Evolutionary conservation across 129 eudicot species (phyloP).

Genomic region (Mikania micrantha): DNA sequence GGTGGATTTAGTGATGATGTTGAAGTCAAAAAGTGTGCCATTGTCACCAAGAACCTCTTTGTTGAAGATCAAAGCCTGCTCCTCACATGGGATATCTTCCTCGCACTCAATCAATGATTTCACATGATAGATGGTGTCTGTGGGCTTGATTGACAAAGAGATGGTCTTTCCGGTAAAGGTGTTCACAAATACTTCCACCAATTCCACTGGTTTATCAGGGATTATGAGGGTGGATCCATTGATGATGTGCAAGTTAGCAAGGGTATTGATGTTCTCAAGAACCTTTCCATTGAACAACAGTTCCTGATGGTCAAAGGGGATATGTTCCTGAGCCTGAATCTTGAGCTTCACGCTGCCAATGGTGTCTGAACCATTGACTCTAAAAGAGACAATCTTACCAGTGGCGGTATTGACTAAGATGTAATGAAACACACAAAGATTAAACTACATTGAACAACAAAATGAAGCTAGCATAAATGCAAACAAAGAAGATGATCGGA

Average conservation of each 20-base stretch:
- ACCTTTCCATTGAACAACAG: no score
- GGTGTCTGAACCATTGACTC: no score
- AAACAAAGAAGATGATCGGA: no score
- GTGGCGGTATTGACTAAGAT: no score
- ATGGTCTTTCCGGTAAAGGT: neutral
- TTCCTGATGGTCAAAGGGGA: neutral
- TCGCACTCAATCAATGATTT: neutral
- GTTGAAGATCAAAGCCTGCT: constrained; percentile 14
- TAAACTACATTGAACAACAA: no score
- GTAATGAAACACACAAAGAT: no score
- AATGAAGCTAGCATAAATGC: no score
- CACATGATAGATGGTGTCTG: neutral
- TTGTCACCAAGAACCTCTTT: constrained; percentile 16
- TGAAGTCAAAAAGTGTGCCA: neutral
- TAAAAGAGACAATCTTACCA: no score
- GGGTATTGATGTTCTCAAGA: no score
- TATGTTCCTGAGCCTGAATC: neutral
- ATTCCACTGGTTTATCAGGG: neutral
- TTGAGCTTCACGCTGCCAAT: no score
- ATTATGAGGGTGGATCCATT: neutral
- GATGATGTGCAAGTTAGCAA: neutral
- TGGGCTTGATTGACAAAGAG: neutral
- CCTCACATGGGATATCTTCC: neutral
- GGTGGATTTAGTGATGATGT: constrained; percentile 8
- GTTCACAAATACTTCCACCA: neutral